phyloP scores from a whole-genome alignment of 208 protist genomes.

The Crithidia sp. region DNA sequence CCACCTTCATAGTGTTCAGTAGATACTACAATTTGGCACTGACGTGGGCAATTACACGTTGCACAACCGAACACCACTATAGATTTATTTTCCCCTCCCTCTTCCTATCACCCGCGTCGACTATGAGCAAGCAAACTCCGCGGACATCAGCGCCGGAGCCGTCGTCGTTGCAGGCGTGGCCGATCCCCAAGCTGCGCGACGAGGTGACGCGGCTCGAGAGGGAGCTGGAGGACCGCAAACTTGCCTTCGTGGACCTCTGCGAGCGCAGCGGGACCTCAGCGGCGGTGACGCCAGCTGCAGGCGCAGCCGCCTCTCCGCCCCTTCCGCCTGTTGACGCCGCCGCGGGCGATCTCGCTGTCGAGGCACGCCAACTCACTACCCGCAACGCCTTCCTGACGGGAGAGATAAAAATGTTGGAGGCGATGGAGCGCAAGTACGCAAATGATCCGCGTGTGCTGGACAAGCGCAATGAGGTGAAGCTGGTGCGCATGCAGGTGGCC shows the following conservation, averaged over 20 bases:
- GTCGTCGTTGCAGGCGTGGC: background rate
- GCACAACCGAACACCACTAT: too few relatives aligned
- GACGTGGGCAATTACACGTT: too few relatives aligned
- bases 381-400: slow-evolving; percentile 50
- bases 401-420: slow-evolving; percentile 36
- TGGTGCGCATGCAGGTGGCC: slow-evolving; percentile 53
- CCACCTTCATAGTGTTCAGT: too few relatives aligned
- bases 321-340: background rate
- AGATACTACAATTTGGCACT: too few relatives aligned
- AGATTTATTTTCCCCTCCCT: too few relatives aligned
- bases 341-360: slow-evolving; percentile 23
- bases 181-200: slow-evolving; percentile 32
- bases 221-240: slow-evolving; percentile 40
- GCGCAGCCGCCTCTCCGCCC: background rate
- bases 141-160: background rate
- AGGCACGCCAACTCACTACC: slow-evolving; percentile 31
- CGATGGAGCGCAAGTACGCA: slow-evolving; percentile 35
- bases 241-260: slow-evolving; percentile 32
- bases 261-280: slow-evolving; percentile 18
- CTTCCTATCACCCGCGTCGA: too few relatives aligned
- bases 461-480: slow-evolving; percentile 65
- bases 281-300: slow-evolving; percentile 5
- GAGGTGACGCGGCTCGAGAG: slow-evolving; percentile 39
- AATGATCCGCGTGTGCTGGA: slow-evolving; percentile 65
- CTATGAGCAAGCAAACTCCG: slow-evolving; percentile 10